Base-by-base conservation (phyloP, 768 basidiomycete genomes). In the Russula abietina region DNA sequence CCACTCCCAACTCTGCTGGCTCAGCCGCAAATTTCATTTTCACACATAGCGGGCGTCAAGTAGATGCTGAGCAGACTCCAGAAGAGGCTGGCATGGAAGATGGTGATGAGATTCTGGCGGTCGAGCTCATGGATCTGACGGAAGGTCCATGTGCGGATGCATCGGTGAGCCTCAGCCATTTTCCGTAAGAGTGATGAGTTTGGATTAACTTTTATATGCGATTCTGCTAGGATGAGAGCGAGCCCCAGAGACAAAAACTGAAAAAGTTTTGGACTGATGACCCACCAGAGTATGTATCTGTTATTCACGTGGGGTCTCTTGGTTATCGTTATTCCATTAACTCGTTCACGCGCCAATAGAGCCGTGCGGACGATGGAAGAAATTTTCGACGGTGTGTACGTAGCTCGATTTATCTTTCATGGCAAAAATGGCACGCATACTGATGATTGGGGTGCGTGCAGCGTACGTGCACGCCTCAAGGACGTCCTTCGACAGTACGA, bases 51-150 rank as follows among this genome's bases (percentile, higher is more conserved):
- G 92, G 92, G 28, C 78, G 89, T 67, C 83, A 83, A 55, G 72
- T 94, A n/a, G 88, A 90, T 60, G 79, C 85, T 16, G 89, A 93
- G 55, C 86, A 87, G 71, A 91, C 92, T 11, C 88, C 91, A 26
- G 91, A 93, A 71, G 91, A 93, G 68, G 81, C 85, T 53, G 89
- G 88, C 6, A 88, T 94, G 79, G 91, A 94, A 69, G 89, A 92
- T 68, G 86, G 86, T 6, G 92, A 94, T 71, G 90, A 93, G 74
- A 90, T 94, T 71, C 76, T 92, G 55, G 92, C 92, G 16, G 87
- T 93, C 22, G 92, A 94, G 75, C 75, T 94, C 73, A 90, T 93
- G 89, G 92, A 94, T 71, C 78, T 94, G 68, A 93, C 92, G 8
- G 85, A 88, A 57, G 83, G 82, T 36, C 78, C 84, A 8, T 77